Percentiles rank a stretch among this genome's conserved stretches.
Conservation (phyloP, 164 flowering plant genomes). For the Malania oleifera region DNA sequence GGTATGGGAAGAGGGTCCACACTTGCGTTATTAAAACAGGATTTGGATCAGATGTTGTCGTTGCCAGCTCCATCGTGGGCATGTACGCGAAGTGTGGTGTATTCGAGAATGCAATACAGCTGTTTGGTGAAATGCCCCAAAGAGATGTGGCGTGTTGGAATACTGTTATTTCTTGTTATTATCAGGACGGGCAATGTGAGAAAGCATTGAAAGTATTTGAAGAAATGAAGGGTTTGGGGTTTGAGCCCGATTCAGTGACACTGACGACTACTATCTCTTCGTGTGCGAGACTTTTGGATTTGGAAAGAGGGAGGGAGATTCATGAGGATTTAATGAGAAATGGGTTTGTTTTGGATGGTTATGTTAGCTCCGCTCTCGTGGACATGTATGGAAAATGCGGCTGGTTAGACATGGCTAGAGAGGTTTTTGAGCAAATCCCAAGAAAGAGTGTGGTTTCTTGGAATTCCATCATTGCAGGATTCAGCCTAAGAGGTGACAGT, state of each 20-base stretch:
- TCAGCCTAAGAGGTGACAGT: constrained; percentile 44
- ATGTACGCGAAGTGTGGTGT: constrained; percentile 54
- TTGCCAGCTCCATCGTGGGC: constrained; percentile 41
- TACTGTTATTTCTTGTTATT: constrained; percentile 57
- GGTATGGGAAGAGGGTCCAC: constrained; percentile 44
- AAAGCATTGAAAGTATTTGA: constrained; percentile 54
- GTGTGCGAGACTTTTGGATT: constrained; percentile 44
- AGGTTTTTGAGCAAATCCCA: constrained; percentile 46
- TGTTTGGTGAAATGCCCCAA: constrained; percentile 62
- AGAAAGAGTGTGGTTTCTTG: constrained; percentile 44
- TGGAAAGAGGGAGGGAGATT: constrained; percentile 52
- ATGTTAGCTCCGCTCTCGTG: constrained; percentile 55
- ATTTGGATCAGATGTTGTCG: constrained; percentile 44
- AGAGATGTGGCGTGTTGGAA: constrained; percentile 74
- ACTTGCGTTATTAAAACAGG: constrained; percentile 44
- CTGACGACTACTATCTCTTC: constrained; percentile 46
- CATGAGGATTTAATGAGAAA: constrained; percentile 33
- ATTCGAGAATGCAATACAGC: constrained; percentile 26
- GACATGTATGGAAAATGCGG: constrained; percentile 83
- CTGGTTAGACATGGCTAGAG: constrained; percentile 46
- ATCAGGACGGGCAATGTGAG: constrained; percentile 48
- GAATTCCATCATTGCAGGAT: constrained; percentile 62
- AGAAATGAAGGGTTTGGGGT: constrained; percentile 44
- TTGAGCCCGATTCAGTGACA: constrained; percentile 53
- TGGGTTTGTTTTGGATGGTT: constrained; percentile 45